A percentile compares a stretch with the other conserved stretches of the same genome.
phyloP scores from a whole-genome alignment of 129 eudicot species.

The Flaveria trinervia region DNA sequence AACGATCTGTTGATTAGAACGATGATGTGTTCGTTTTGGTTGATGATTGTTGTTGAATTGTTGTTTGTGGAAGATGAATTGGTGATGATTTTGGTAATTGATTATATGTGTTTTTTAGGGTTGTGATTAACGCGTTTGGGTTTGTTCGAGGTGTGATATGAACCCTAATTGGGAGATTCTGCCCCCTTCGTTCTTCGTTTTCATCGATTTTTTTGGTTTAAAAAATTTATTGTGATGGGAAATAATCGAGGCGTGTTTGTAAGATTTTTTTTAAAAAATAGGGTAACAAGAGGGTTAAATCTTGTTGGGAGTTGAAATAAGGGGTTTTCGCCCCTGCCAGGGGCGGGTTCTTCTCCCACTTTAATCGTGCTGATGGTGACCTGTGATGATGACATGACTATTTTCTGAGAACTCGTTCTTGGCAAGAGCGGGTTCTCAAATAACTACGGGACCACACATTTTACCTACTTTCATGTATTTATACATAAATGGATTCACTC shows the following conservation, averaged over 20 bases:
- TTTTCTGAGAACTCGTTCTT: no score
- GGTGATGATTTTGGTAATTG: constrained; percentile 13
- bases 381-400: no score
- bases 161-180: constrained; percentile 38
- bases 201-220: background rate
- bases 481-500: no score
- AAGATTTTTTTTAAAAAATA: no score
- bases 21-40: background rate
- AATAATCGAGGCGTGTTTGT: constrained; percentile 11
- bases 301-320: no score
- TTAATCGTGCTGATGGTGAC: no score
- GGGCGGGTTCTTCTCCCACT: no score
- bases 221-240: constrained; percentile 29
- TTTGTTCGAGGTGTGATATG: background rate
- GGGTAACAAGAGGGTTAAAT: no score
- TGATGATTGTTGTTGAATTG: background rate
- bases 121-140: constrained; percentile 19
- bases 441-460: no score
- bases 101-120: background rate
- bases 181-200: constrained; percentile 33
- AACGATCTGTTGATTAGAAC: background rate
- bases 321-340: no score
- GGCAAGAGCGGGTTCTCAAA: no score
- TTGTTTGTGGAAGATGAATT: background rate
- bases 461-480: no score